A percentile compares a stretch with the other conserved stretches of the same genome.
phyloP scores from a whole-genome alignment of 768 basidiomycete genomes.

The Hypsizygus marmoreus region DNA sequence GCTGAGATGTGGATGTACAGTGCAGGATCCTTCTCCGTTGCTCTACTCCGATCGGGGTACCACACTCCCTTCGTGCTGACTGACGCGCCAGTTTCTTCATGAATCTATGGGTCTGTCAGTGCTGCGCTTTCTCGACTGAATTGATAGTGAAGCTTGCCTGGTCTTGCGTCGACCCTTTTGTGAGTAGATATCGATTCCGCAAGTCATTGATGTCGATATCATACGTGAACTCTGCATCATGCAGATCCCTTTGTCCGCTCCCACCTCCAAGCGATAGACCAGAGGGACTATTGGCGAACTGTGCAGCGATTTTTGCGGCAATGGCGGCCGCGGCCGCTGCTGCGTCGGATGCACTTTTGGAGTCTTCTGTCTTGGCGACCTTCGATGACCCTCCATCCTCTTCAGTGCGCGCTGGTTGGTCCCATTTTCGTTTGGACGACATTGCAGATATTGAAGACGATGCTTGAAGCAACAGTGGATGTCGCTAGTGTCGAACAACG shows the following conservation, averaged over 20 bases:
- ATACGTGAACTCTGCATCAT: conserved; percentile 80
- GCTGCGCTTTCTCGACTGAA: not conserved
- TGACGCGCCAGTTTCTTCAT: conserved; percentile 89
- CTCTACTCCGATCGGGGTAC: conserved; percentile 92
- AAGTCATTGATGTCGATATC: conserved; percentile 98
- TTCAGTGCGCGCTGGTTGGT: conserved; percentile 60
- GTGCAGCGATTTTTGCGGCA: conserved; percentile 93
- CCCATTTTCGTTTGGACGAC: conserved; percentile 85
- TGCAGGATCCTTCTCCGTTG: conserved; percentile 90
- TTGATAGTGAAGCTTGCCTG: conserved; percentile 57
- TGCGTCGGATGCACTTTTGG: conserved; percentile 66
- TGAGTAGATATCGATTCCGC: conserved; percentile 91
- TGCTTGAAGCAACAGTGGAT: not conserved
- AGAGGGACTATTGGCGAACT: conserved; percentile 53
- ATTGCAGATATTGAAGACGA: conserved; percentile 30
- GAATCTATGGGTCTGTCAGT: too few relatives aligned
- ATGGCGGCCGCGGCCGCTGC: conserved; percentile 78
- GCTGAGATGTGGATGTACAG: conserved; percentile 94
- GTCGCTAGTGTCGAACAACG: too few relatives aligned
- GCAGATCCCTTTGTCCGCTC: conserved; percentile 57
- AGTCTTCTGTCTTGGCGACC: conserved; percentile 49
- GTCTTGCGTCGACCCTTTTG: conserved; percentile 89
- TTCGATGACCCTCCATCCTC: conserved; percentile 39
- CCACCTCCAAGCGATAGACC: conserved; percentile 43
- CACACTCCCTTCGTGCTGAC: conserved; percentile 93